These are phyloP conservation scores for Coniochaeta prunicola DNA, from an alignment of 2,329 filamentous ascomycete genomes.

Conservation along the genomic window DNA sequence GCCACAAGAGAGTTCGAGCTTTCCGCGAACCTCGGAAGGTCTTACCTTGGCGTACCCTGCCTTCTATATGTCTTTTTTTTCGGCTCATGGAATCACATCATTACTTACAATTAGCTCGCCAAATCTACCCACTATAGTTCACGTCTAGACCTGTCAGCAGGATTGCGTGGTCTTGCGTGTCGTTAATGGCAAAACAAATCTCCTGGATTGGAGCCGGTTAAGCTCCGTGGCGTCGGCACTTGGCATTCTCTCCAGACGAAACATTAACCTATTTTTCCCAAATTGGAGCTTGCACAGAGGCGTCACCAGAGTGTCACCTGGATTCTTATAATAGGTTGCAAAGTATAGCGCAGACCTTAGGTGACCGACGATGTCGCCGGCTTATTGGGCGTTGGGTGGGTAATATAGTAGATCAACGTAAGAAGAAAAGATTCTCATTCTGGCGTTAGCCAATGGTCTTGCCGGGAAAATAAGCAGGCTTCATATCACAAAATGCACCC, in stretches of 20 bases:
- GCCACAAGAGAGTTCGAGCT: neutral
- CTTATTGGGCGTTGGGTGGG: neutral
- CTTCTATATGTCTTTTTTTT: neutral
- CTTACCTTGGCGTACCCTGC: neutral
- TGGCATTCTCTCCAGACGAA: conserved; percentile 2
- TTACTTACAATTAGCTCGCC: neutral
- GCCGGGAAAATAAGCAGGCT: neutral
- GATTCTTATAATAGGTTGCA: neutral
- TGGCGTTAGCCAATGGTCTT: neutral
- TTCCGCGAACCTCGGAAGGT: neutral
- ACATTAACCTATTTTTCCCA: neutral
- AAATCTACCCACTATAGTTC: neutral
- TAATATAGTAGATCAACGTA: neutral
- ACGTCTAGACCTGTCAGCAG: neutral
- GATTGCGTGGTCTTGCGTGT: neutral
- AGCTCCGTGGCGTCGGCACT: conserved; percentile 1
- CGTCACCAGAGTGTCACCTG: neutral
- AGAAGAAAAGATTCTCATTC: neutral
- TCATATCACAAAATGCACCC: conserved; percentile 1
- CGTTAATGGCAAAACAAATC: neutral
- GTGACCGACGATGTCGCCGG: neutral
- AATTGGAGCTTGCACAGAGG: neutral
- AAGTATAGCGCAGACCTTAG: neutral
- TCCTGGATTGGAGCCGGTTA: conserved; percentile 1
- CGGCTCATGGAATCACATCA: neutral